Evolutionary conservation across 768 basidiomycete genomes (phyloP), one percentile per base, ranked within the genome.

Genomic region (Rubroboletus pulcherrimus): DNA sequence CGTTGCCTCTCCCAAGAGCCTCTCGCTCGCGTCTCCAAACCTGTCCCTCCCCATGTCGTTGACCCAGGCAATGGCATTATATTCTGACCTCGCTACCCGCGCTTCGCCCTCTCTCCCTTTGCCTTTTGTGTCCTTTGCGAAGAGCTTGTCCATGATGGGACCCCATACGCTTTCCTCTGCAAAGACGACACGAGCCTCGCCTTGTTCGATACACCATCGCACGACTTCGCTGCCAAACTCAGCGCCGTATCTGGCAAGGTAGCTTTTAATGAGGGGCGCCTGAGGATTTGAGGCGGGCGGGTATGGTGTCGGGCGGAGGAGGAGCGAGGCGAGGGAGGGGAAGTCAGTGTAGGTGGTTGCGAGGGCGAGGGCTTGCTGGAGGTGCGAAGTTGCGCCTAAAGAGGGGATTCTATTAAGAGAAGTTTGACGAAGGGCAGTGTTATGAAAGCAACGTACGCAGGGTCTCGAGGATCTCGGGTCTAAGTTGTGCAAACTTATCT

Each of bases 301-400:
- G 59, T 77, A 90, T 29, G 85, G 83, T 40, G 71, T 74, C 8
- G 83, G 82, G 50, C 80, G 81, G 63, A 92, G 82, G 67, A 93
- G 92, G 7, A 98, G 80, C 14, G 87, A 81, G 31, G 89, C 92
- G n/a, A 98, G 80, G 37, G 83, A 88, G 19, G 80, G 76, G 74
- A 91, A 97, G 71, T 98, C 96, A 30, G 79, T 81, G 68, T 95
- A 93, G 55, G 86, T 78, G 62, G 96, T 93, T 3, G 94, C 94
- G 7, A 98, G 81, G 12, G 77, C 73, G 68, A 91, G 95, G 0
- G 94, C 95, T 45, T 85, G 75, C 26, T 80, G 73, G 15, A 82
- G 78, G 60, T 87, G 79, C 2, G 85, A 89, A 51, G 82, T 81
- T 24, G 77, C 74, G 10, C 91, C 92, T 94, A 57, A 5, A 26